These are phyloP conservation scores for Nigrospora sphaerica DNA, from an alignment of 2,329 filamentous ascomycete species.

Conservation along the genomic window DNA sequence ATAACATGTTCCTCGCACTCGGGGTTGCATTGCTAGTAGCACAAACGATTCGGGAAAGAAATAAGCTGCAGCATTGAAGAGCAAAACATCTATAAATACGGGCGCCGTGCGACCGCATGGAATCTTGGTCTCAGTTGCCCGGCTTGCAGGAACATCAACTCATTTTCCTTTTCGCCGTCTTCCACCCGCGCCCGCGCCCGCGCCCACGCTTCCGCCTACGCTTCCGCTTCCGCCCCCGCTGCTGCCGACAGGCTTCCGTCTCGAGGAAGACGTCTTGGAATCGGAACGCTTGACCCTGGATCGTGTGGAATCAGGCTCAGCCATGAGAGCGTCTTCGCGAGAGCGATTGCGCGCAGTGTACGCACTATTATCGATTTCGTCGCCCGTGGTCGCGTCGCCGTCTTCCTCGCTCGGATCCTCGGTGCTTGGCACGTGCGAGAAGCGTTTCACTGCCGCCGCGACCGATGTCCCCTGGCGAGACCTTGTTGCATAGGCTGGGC, in stretches of 20 bases:
- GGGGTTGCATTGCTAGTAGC: too few species aligned
- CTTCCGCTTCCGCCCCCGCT: conserved; percentile 20
- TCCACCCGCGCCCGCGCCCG: conserved; percentile 17
- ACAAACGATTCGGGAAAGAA: not conserved
- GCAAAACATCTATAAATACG: conserved; percentile 9
- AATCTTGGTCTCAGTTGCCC: conserved; percentile 4
- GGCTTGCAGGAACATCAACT: conserved; percentile 5
- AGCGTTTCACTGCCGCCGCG: conserved; percentile 25
- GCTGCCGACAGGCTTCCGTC: conserved; percentile 28
- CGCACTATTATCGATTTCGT: conserved; percentile 12
- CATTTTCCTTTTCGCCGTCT: conserved; percentile 25
- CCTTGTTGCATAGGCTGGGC: conserved; percentile 9
- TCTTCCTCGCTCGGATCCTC: conserved; percentile 26
- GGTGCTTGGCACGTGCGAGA: conserved; percentile 24
- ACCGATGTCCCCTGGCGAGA: conserved; percentile 9
- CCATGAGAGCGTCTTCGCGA: conserved; percentile 31
- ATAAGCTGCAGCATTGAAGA: conserved; percentile 8
- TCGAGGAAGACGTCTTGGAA: conserved; percentile 15
- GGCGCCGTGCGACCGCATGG: conserved; percentile 10
- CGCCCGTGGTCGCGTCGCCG: conserved; percentile 21
- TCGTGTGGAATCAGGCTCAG: conserved; percentile 21
- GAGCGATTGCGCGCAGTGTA: conserved; percentile 19
- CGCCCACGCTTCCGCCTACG: conserved; percentile 32
- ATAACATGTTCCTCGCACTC: too few species aligned
- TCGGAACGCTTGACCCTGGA: conserved; percentile 32